Evolutionary conservation across 352 stramenopile species (phyloP), one percentile per base, ranked within the genome.

Genomic region (Plasmopara halstedii): DNA sequence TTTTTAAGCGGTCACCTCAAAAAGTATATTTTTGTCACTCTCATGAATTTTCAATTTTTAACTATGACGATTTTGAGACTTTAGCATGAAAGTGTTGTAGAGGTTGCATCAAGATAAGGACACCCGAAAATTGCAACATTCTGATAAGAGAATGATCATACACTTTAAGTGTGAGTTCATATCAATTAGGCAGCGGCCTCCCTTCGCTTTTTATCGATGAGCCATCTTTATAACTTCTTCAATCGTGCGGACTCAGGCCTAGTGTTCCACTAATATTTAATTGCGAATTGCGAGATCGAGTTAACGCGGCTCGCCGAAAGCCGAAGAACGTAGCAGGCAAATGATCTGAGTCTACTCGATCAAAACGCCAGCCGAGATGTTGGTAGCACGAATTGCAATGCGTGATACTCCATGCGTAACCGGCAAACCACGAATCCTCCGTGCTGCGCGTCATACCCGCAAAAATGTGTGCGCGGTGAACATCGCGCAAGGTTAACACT

Each of bases 281-380:
- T 19, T 46, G 42, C 22, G 22, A 45, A n/a, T 38, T 29, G 25
- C 39, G 39, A 25, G 44, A 56, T 34, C 51, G 51, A 20, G 50
- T 69, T 25, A 90, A 61, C n/a, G 75, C 67, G 8, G 64, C 56
- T 27, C 72, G 70, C n/a, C 79, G 73, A 43, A 87, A 87, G 5
- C 76, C 79, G 33, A 71, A 88, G 54, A 90, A 90, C 3, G 60
- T 53, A 18, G 52, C 35, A 5, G 76, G 78, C 4, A 50, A 6
- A 11, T 25, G 39, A 7, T 43, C 48, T 4, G 42, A 53, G 36
- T 74, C 62, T 13, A 70, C 67, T 4, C 27, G 45, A 36, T 88
- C 70, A 29, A 90, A 93, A 26, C 76, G 68, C 82, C 82, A 93
- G 2, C 82, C 82, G 13, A 93, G 62, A 49, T 91, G 81, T 8